Percentiles rank a stretch among this genome's conserved stretches.
phyloP scores from a whole-genome alignment of 177 flowering plant species.

The Vitis hybrid region DNA sequence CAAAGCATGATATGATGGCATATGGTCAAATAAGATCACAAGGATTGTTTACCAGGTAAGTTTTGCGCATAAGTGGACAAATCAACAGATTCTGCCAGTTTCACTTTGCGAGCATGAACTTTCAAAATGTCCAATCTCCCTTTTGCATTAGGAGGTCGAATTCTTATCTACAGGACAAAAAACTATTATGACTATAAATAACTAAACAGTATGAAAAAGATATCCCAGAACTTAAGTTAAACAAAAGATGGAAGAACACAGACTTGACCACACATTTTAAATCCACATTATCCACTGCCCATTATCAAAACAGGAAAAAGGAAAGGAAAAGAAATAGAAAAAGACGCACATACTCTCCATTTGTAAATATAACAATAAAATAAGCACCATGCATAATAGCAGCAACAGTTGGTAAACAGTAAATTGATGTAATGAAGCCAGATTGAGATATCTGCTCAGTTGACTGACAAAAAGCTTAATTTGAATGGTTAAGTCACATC shows the following conservation, averaged over 20 bases:
- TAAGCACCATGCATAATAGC: too few species aligned
- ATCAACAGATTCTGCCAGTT: conserved; percentile 88
- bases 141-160: conserved; percentile 86
- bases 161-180: conserved; percentile 59
- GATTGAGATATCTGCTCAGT: too few species aligned
- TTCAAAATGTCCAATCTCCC: conserved; percentile 85
- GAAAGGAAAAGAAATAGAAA: too few species aligned
- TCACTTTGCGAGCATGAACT: conserved; percentile 92
- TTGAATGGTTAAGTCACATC: too few species aligned
- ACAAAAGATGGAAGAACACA: not conserved
- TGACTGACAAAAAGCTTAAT: too few species aligned
- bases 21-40: not conserved
- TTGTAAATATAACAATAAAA: too few species aligned
- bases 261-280: too few species aligned
- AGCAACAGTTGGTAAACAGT: too few species aligned
- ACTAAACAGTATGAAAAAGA: not conserved
- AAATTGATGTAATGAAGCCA: too few species aligned
- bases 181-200: conserved; percentile 1
- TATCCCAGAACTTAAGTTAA: not conserved
- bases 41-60: conserved; percentile 66
- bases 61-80: conserved; percentile 75
- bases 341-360: too few species aligned
- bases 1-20: not conserved
- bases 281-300: not conserved
- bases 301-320: too few species aligned